Evolutionary conservation across 305 asterid genomes (phyloP).

Genomic region (Salvia sclarea): DNA sequence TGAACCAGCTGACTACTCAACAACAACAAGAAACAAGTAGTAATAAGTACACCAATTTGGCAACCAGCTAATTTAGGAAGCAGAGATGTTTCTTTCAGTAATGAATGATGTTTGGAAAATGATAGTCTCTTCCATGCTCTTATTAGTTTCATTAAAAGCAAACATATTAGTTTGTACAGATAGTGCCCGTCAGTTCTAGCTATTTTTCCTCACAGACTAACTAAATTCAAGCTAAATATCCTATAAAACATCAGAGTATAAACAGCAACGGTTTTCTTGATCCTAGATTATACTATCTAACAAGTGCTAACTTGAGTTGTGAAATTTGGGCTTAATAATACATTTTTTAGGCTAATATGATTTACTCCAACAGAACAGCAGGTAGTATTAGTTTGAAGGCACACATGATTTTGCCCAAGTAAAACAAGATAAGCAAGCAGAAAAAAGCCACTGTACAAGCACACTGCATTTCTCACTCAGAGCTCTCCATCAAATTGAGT

Average conservation of each 20-base stretch:
- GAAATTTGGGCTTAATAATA: not conserved
- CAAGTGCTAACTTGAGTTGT: not conserved
- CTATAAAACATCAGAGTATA: not conserved
- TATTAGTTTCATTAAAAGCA: not conserved
- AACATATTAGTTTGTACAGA: not conserved
- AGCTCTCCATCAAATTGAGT: not conserved
- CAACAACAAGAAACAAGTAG: not conserved
- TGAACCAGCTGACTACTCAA: not conserved
- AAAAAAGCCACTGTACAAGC: not conserved
- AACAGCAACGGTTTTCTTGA: constrained; percentile 6
- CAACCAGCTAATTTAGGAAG: constrained; percentile 5
- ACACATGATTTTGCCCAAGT: not conserved
- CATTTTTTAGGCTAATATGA: not conserved
- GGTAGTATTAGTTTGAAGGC: not conserved
- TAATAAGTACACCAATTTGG: not conserved
- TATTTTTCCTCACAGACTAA: not conserved
- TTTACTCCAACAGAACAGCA: not conserved
- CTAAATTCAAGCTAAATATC: constrained; percentile 11
- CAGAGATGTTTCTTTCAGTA: constrained; percentile 1
- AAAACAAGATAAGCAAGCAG: not conserved
- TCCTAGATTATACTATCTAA: constrained; percentile 9
- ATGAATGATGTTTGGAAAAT: not conserved
- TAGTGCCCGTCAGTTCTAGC: not conserved
- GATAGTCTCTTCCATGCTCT: constrained; percentile 1
- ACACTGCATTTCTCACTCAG: constrained; percentile 9